These are phyloP conservation scores for Penicillium cosmopolitanum DNA, from an alignment of 495 filamentous ascomycete species.

Conservation along the genomic window DNA sequence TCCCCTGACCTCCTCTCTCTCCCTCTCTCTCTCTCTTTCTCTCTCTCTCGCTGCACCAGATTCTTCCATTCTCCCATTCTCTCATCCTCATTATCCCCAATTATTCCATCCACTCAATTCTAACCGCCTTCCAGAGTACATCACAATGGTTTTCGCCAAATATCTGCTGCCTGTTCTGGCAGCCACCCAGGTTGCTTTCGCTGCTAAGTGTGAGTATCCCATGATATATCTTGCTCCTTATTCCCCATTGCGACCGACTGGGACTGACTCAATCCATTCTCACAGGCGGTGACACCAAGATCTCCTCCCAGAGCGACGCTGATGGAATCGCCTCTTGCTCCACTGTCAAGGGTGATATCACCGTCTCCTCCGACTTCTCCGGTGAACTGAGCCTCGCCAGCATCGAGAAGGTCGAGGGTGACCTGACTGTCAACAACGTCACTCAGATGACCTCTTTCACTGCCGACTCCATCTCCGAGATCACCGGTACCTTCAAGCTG, in stretches of 20 bases:
- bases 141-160: slow-evolving; percentile 75
- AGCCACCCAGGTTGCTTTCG: slow-evolving; percentile 63
- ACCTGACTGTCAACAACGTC: slow-evolving; percentile 64
- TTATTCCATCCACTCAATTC: background rate
- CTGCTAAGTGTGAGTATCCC: slow-evolving; percentile 46
- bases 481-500: slow-evolving; percentile 69
- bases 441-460: slow-evolving; percentile 57
- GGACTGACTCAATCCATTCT: background rate
- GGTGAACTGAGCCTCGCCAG: slow-evolving; percentile 49
- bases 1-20: too few species aligned
- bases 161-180: slow-evolving; percentile 77
- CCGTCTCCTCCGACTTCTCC: slow-evolving; percentile 58
- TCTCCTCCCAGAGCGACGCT: slow-evolving; percentile 74
- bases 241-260: background rate
- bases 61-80: too few species aligned
- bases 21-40: background rate
- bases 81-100: background rate
- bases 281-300: slow-evolving; percentile 50
- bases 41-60: slow-evolving; percentile 5
- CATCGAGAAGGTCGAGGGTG: slow-evolving; percentile 67
- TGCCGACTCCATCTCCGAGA: slow-evolving; percentile 50
- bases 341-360: slow-evolving; percentile 70
- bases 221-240: background rate
- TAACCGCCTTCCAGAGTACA: slow-evolving; percentile 18
- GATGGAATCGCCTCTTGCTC: slow-evolving; percentile 66